Evolutionary conservation across 2,329 filamentous ascomycete species (phyloP), one percentile per base, ranked within the genome.

Genomic region (Phyllosticta ampelicida): DNA sequence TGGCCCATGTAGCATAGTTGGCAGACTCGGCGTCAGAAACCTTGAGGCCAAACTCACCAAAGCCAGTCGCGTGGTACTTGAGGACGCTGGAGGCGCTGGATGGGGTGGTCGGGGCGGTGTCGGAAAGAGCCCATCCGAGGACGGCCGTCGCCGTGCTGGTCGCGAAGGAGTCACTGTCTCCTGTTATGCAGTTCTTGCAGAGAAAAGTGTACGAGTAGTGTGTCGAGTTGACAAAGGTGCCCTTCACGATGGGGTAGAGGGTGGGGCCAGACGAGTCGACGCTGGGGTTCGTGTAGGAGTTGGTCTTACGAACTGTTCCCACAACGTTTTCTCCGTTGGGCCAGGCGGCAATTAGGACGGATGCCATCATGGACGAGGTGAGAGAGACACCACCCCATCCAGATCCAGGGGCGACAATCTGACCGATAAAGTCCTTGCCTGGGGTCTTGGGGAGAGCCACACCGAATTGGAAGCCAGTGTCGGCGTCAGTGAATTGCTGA

Each of bases 141-240:
- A 71, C 62, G 57, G 66, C 69, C 30, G 60, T 62, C 23, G 53
- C 60, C 6, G 63, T 48, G 29, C 56, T 61, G 26, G 63, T 59
- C 1, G 66, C 64, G 59, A 71, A 63, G 28, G 65, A 61, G 4
- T 67, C 61, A 18, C 62, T 65, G 60, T 67, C 64, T 16, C 64
- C 61, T 48, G 64, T 67, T 50, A 73, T 66, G 55, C 70, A 73
- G 36, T 67, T 68, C 16, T 65, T 68, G 65, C 80, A 83, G 29
- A 82, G 72, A 67, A 81, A 82, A 1, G 80, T 82, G 63, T 78
- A 80, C 6, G 77, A 77, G 62, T 77, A 77, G 54, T 80, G 77
- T 1, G 78, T 81, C 56, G 71, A 70, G 70, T 81, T 82, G 58
- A 79, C 68, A 9, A 74, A 80, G 0, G 78, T 80, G 28, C 79